Conservation (phyloP, 2,329 filamentous ascomycete genomes). For the Hypocrella siamensis region DNA sequence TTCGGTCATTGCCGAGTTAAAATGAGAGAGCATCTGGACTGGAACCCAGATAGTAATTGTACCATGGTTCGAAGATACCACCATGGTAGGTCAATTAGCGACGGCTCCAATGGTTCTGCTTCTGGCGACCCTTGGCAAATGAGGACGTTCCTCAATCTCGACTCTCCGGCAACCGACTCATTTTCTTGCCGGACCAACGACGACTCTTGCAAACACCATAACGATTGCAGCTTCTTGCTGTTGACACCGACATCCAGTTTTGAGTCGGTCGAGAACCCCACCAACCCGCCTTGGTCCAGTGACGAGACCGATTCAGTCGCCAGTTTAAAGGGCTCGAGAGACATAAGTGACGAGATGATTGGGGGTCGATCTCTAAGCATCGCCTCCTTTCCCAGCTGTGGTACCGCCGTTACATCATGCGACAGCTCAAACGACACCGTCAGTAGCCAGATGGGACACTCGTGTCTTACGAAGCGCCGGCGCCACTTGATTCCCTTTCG, state of each 20-base stretch:
- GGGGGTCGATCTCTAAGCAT: slow-evolving; percentile 2
- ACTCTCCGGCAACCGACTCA: slow-evolving; percentile 1
- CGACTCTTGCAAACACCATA: background rate
- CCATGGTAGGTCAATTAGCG: slow-evolving; percentile 1
- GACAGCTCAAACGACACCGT: slow-evolving; percentile 7
- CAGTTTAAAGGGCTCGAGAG: background rate
- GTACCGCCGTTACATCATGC: slow-evolving; percentile 9
- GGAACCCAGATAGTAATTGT: too few relatives aligned
- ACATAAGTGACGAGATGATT: slow-evolving; percentile 2
- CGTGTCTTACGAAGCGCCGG: slow-evolving; percentile 4
- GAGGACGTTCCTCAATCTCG: slow-evolving; percentile 6
- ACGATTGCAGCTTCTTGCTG: slow-evolving; percentile 5
- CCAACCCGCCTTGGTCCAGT: too few relatives aligned
- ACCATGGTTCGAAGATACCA: slow-evolving; percentile 1
- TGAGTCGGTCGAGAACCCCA: background rate
- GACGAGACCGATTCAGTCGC: slow-evolving; percentile 1
- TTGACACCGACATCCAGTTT: slow-evolving; percentile 3
- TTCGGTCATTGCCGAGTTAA: background rate
- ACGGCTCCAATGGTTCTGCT: background rate
- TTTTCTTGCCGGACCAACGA: background rate
- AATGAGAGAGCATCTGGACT: too few relatives aligned
- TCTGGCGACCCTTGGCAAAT: slow-evolving; percentile 3
- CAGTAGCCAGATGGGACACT: slow-evolving; percentile 3
- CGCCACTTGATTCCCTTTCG: too few relatives aligned
- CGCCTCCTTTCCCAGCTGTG: slow-evolving; percentile 5